Base-by-base conservation (phyloP, 148 eudicot genomes). In the Dysphania ambrosioides region DNA sequence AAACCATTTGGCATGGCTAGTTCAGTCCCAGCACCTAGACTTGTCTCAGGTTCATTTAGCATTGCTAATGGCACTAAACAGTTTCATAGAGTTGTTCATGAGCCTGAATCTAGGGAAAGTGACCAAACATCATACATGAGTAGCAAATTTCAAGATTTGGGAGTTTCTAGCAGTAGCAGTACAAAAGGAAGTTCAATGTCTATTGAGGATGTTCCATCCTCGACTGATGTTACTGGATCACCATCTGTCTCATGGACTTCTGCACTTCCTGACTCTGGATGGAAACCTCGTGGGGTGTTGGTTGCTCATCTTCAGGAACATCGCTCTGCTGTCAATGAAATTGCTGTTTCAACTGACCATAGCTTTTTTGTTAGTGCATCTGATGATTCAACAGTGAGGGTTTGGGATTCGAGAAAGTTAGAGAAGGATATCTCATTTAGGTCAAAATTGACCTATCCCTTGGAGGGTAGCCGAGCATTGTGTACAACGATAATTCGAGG, bases 241-340 rank as follows among this genome's bases (percentile, higher is more conserved):
- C 71, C 96, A 59, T 78, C 89, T 36, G 86, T 85, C 30, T 81
- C 93, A 56, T 74, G 91, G 82, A 74, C 90, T 18, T 83, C 93
- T 19, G 71, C 88, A 23, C 71, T 87, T 78, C 92, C 91, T 60
- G 96, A 90, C 87, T 89, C 93, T 47, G 98, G 98, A 60, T 95
- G 98, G 98, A 90, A 90, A 85, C 97, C 98, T 27, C 96, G 97
- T 77, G 98, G 98, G 53, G 97, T 95, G 75, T 81, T 95, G 88
- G 93, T 95, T 78, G 98, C 98, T 42, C 98, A 95, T 78, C 90
- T 95, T 31, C 98, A 92, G 77, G 98, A 95, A 85, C 98, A 95
- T 77, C 86, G 92, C 40, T 92, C 97, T 76, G 93, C 96, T 76
- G 98, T 95, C 66, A 95, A 92, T 75, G 96, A 90, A 75, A 92